Evolutionary conservation across 495 filamentous ascomycete genomes (phyloP).

Genomic region (Penicillium coprophilum): DNA sequence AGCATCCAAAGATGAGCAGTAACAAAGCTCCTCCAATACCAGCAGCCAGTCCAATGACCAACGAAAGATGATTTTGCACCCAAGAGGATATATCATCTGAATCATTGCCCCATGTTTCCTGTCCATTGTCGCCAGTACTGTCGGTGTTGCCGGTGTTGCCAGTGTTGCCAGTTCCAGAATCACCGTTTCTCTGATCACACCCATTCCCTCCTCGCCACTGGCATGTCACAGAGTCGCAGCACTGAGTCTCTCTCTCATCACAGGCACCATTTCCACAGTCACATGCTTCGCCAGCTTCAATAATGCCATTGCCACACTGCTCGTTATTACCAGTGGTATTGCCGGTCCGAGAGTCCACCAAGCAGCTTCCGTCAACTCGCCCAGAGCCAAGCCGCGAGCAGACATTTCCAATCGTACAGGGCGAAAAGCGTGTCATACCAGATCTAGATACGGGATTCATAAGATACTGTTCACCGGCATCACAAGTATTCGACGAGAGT

Average conservation of each 20-base stretch:
- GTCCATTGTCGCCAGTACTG: neutral
- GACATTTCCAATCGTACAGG: slow-evolving; percentile 84
- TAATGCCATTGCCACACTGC: slow-evolving; percentile 90
- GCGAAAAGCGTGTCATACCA: slow-evolving; percentile 73
- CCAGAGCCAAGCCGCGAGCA: slow-evolving; percentile 75
- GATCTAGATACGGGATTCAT: slow-evolving; percentile 84
- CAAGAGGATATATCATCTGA: slow-evolving; percentile 40
- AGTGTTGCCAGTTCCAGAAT: neutral
- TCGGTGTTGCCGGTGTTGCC: neutral
- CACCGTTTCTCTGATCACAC: slow-evolving; percentile 58
- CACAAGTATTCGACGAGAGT: slow-evolving; percentile 60
- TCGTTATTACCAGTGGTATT: slow-evolving; percentile 68
- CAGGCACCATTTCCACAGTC: slow-evolving; percentile 79
- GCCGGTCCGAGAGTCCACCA: slow-evolving; percentile 58
- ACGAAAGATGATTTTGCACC: slow-evolving; percentile 60
- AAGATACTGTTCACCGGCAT: slow-evolving; percentile 70
- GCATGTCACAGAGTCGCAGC: slow-evolving; percentile 85
- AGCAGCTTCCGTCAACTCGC: slow-evolving; percentile 64
- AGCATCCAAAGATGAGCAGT: slow-evolving; percentile 55
- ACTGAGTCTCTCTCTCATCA: slow-evolving; percentile 54
- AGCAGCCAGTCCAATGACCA: slow-evolving; percentile 64
- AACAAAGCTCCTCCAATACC: slow-evolving; percentile 64
- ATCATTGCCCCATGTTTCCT: too few relatives aligned
- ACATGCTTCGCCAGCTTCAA: slow-evolving; percentile 88
- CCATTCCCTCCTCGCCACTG: slow-evolving; percentile 67